Evolutionary conservation across 1,284 basidiomycete species (phyloP).

Genomic region (Vanrija humicola): DNA sequence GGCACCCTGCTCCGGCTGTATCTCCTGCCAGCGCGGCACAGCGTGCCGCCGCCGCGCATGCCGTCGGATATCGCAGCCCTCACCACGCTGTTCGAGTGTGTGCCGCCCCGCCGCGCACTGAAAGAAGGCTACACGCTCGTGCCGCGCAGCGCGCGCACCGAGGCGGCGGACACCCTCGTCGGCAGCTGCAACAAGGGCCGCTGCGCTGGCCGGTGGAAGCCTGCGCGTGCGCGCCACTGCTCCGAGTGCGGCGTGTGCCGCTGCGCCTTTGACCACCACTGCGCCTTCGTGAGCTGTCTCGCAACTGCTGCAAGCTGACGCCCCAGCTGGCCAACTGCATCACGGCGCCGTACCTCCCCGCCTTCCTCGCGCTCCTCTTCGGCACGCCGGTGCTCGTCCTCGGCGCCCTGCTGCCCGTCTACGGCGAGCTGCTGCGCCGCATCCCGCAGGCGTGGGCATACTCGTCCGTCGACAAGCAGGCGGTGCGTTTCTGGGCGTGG

Average conservation of each 20-base stretch:
- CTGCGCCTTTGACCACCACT: slow-evolving; percentile 45
- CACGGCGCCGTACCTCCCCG: slow-evolving; percentile 34
- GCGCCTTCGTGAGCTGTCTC: slow-evolving; percentile 32
- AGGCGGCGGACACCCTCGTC: not conserved
- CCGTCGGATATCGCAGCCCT: slow-evolving; percentile 11
- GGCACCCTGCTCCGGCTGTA: slow-evolving; percentile 35
- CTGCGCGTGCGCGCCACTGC: slow-evolving; percentile 42
- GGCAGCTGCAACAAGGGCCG: not conserved
- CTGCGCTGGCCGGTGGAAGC: slow-evolving; percentile 34
- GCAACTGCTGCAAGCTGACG: not conserved
- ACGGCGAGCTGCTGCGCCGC: slow-evolving; percentile 12
- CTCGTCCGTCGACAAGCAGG: slow-evolving; percentile 8
- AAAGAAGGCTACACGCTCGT: not conserved
- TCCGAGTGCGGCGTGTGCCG: slow-evolving; percentile 41
- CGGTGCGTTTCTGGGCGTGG: slow-evolving; percentile 35
- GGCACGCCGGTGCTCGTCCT: slow-evolving; percentile 25
- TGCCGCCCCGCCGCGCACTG: slow-evolving; percentile 18
- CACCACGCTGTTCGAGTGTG: slow-evolving; percentile 30
- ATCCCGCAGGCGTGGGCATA: slow-evolving; percentile 16
- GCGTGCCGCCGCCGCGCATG: slow-evolving; percentile 25
- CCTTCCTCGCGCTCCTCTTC: slow-evolving; percentile 31
- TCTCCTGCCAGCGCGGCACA: slow-evolving; percentile 34
- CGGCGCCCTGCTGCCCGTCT: slow-evolving; percentile 22
- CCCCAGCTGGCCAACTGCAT: slow-evolving; percentile 44
- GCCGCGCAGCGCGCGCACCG: not conserved